Percentiles rank a stretch among this genome's conserved stretches.
These are phyloP conservation scores for Evansstolkia leycettana DNA, from an alignment of 495 filamentous ascomycete species.

Conservation along the genomic window DNA sequence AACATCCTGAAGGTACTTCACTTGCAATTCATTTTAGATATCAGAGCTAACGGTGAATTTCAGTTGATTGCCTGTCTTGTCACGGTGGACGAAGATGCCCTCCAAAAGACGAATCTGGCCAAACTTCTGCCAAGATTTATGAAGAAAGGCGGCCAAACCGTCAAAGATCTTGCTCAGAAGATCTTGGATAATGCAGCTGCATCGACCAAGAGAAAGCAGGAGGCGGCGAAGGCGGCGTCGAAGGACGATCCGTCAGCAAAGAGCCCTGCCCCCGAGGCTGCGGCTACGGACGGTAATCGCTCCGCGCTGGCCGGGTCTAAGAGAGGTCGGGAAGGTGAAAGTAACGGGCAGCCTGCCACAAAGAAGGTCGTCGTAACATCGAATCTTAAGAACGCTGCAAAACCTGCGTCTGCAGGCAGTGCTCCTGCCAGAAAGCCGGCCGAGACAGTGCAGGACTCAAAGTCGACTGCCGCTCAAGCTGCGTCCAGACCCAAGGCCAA, in stretches of 20 bases:
- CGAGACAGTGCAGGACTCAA: slow-evolving; percentile 17
- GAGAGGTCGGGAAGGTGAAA: slow-evolving; percentile 30
- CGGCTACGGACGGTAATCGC: slow-evolving; percentile 12
- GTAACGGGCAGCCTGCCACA: slow-evolving; percentile 21
- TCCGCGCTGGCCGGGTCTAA: slow-evolving; percentile 32
- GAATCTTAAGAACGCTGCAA: slow-evolving; percentile 15
- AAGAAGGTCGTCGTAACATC: slow-evolving; percentile 28
- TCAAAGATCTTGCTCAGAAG: slow-evolving; percentile 43
- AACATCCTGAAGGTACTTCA: slow-evolving; percentile 47
- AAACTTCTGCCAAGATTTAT: slow-evolving; percentile 48
- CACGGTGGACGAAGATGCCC: slow-evolving; percentile 47
- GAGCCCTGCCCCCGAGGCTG: slow-evolving; percentile 10
- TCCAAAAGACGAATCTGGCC: slow-evolving; percentile 56
- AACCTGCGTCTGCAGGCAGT: slow-evolving; percentile 11
- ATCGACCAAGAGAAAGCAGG: slow-evolving; percentile 37
- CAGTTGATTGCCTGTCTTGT: slow-evolving; percentile 52
- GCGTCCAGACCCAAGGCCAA: slow-evolving; percentile 33
- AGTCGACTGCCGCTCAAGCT: slow-evolving; percentile 15
- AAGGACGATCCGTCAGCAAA: slow-evolving; percentile 24
- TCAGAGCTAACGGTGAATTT: slow-evolving; percentile 2
- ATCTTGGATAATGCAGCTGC: slow-evolving; percentile 45
- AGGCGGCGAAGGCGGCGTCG: slow-evolving; percentile 16
- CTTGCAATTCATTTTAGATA: not conserved
- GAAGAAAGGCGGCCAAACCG: slow-evolving; percentile 53
- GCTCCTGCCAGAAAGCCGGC: slow-evolving; percentile 12